Percentiles rank a stretch among this genome's conserved stretches.
phyloP scores from a whole-genome alignment of 768 basidiomycete genomes.

The Strobilomyces dryophilus region DNA sequence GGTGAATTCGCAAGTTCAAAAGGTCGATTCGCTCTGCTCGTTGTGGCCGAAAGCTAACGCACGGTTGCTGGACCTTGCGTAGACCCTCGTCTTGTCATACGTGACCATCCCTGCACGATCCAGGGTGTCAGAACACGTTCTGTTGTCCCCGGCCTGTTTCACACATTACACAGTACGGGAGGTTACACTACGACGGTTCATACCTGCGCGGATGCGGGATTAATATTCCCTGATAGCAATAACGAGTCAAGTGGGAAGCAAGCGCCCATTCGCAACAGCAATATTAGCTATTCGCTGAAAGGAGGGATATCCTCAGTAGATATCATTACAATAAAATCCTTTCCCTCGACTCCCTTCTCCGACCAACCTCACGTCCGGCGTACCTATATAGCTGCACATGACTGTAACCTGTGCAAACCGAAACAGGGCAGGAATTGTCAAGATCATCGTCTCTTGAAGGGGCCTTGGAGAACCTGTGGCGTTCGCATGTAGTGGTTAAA shows the following conservation, averaged over 20 bases:
- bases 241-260: neutral
- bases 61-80: neutral
- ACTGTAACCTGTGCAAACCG: neutral
- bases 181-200: constrained; percentile 78
- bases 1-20: constrained; percentile 95
- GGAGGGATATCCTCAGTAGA: constrained; percentile 1
- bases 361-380: neutral
- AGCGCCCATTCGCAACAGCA: neutral
- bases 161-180: constrained; percentile 79
- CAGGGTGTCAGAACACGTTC: constrained; percentile 44
- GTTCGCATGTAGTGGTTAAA: neutral
- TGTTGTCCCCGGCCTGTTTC: constrained; percentile 72
- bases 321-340: constrained; percentile 16
- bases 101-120: constrained; percentile 86
- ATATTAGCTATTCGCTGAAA: neutral
- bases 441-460: neutral
- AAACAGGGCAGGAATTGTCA: neutral
- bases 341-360: neutral
- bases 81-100: constrained; percentile 90
- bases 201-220: constrained; percentile 91
- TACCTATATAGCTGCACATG: constrained; percentile 3
- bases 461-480: neutral
- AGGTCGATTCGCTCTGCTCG: constrained; percentile 54
- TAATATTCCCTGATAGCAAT: constrained; percentile 26
- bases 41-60: neutral